Conservation (phyloP, 768 basidiomycete genomes). For the Mycena epipterygia region DNA sequence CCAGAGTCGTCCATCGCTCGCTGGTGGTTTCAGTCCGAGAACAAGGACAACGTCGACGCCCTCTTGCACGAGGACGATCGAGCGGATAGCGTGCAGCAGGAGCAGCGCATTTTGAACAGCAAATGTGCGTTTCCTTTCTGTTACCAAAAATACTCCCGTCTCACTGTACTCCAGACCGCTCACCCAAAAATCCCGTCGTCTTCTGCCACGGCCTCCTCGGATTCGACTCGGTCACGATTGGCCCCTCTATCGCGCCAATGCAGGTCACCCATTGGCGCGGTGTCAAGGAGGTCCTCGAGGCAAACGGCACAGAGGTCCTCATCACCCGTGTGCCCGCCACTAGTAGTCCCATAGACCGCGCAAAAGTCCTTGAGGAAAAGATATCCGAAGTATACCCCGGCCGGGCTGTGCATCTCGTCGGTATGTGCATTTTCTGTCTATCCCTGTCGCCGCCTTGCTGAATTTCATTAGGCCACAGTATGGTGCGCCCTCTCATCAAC, state of each 20-base stretch:
- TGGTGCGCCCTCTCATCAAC: slow-evolving; percentile 62
- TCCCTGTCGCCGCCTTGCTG: slow-evolving; percentile 17
- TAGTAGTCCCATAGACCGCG: slow-evolving; percentile 88
- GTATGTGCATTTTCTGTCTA: slow-evolving; percentile 49
- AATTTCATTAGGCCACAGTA: slow-evolving; percentile 70
- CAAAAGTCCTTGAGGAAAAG: slow-evolving; percentile 87
- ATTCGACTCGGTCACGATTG: slow-evolving; percentile 88
- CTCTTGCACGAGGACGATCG: slow-evolving; percentile 69
- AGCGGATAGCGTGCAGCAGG: slow-evolving; percentile 60
- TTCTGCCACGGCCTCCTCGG: slow-evolving; percentile 97
- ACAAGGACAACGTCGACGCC: slow-evolving; percentile 58
- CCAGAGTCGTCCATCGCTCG: slow-evolving; percentile 45
- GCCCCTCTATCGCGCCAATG: slow-evolving; percentile 80
- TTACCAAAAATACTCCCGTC: background rate
- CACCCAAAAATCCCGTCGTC: slow-evolving; percentile 88
- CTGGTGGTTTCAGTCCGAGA: slow-evolving; percentile 70
- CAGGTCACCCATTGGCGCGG: slow-evolving; percentile 98
- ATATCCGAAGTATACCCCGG: slow-evolving; percentile 88
- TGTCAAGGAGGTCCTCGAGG: slow-evolving; percentile 91
- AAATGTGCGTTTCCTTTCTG: slow-evolving; percentile 67
- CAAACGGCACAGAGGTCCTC: slow-evolving; percentile 90
- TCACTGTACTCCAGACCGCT: slow-evolving; percentile 64
- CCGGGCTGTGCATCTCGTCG: slow-evolving; percentile 89
- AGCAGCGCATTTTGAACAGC: slow-evolving; percentile 59
- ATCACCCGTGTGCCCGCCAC: slow-evolving; percentile 96